These are phyloP conservation scores for Diaporthe citrichinensis DNA, from an alignment of 2,329 filamentous ascomycete species.

Conservation along the genomic window DNA sequence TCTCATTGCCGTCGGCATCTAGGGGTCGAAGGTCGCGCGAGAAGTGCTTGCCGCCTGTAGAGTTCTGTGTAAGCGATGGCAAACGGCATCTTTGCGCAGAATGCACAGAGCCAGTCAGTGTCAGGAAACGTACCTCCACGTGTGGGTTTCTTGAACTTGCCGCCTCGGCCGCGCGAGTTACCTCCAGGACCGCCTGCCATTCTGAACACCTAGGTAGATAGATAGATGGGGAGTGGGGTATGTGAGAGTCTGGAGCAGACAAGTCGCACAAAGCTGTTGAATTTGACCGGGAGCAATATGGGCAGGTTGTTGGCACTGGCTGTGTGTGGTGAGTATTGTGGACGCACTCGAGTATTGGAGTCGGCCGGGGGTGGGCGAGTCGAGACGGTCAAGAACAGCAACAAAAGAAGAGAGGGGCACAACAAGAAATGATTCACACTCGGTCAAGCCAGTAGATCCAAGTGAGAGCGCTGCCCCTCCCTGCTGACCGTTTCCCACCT, in stretches of 20 bases:
- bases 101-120: not conserved
- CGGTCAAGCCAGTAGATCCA: not conserved
- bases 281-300: not conserved
- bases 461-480: not conserved
- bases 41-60: slow-evolving; percentile 91
- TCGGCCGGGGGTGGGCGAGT: not conserved
- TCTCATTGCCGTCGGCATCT: slow-evolving; percentile 89
- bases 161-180: slow-evolving; percentile 82
- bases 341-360: not conserved
- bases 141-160: slow-evolving; percentile 95
- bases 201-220: slow-evolving; percentile 44
- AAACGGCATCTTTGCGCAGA: not conserved
- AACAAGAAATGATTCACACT: slow-evolving; percentile 29
- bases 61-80: slow-evolving; percentile 42
- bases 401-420: slow-evolving; percentile 13
- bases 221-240: not conserved
- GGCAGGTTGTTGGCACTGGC: slow-evolving; percentile 1
- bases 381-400: not conserved
- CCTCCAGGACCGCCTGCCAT: slow-evolving; percentile 65
- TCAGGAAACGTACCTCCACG: slow-evolving; percentile 78
- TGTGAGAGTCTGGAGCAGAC: slow-evolving; percentile 35
- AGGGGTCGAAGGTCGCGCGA: slow-evolving; percentile 90
- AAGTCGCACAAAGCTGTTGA: not conserved
- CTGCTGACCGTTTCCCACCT: slow-evolving; percentile 20
- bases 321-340: not conserved